Evolutionary conservation across 805 yeast genomes (phyloP), one percentile per base, ranked within the genome.

Genomic region (Brettanomyces naardenensis): DNA sequence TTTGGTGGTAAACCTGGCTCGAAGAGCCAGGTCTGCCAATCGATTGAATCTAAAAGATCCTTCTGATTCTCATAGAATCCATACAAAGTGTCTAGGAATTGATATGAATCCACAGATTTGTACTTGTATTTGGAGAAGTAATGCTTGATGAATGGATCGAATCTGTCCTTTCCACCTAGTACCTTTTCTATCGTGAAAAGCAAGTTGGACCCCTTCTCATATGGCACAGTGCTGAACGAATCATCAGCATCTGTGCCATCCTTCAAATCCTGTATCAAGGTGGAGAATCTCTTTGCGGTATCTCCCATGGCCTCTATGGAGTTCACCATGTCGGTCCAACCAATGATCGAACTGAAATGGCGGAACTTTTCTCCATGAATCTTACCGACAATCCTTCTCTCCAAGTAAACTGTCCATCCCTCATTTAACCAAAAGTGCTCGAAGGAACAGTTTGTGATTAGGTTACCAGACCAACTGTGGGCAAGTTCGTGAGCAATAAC

Each of bases 371-470:
- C 90, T 19, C 92, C 95, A 52, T 85, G 86, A n/a, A 86, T 57
- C 13, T 68, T 72, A 14, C 84, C 95, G 21, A 77, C 65, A 42
- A 88, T 87, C 51, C 95, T 68, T 56, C 96, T 73, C 61, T 88
- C 96, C 27, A 88, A 61, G 57, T 88, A 88, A 28, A 88, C 95
- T 5, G 95, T 87, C 95, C 95, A 88, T 27, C 96, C 96, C 64
- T 88, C 96, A 57, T 88, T 88, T 47, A 88, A 71, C 92, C 95
- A 88, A 59, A 88, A 87, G 62, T 87, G 95, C 54, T 85, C 89
- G 92, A 95, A 88, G 0, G 92, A 81, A 51, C 81, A 76, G 59
- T 86, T 88, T 21, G 95, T 88, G 30, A 88, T 95, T 46, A 87
- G 69, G 54, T 88, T 88, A 31, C 96, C 96, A 2, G 86, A 73